Evolutionary conservation across 768 basidiomycete genomes (phyloP).

Genomic region (Asterophora parasitica): DNA sequence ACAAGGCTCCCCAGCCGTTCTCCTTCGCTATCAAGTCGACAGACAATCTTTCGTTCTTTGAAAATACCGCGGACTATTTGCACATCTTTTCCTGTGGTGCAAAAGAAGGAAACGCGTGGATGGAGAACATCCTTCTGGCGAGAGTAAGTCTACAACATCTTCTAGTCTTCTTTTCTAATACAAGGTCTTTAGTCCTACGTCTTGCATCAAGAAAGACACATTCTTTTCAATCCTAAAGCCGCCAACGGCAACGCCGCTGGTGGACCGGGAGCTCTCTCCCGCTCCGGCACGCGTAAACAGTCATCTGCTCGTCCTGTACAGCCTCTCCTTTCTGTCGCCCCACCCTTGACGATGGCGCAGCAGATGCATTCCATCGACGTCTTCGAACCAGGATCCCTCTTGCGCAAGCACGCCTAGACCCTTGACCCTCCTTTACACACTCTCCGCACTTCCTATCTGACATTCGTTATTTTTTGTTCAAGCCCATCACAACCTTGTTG

Average conservation of each 20-base stretch:
- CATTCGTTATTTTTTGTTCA: not conserved
- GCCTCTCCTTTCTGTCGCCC: slow-evolving; percentile 32
- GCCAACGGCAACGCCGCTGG: slow-evolving; percentile 23
- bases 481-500: slow-evolving; percentile 2
- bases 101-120: slow-evolving; percentile 71
- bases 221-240: slow-evolving; percentile 48
- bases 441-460: not conserved
- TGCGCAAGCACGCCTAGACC: slow-evolving; percentile 43
- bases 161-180: slow-evolving; percentile 9
- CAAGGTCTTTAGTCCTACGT: slow-evolving; percentile 63
- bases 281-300: slow-evolving; percentile 35
- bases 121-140: slow-evolving; percentile 76
- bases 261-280: slow-evolving; percentile 25
- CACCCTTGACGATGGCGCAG: slow-evolving; percentile 29
- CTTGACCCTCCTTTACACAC: not conserved
- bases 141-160: slow-evolving; percentile 49
- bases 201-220: slow-evolving; percentile 72
- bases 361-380: slow-evolving; percentile 32
- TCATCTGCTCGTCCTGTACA: slow-evolving; percentile 23
- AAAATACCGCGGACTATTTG: slow-evolving; percentile 82
- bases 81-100: slow-evolving; percentile 80
- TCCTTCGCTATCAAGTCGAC: slow-evolving; percentile 87
- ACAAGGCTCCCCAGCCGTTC: slow-evolving; percentile 81
- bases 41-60: slow-evolving; percentile 81
- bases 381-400: slow-evolving; percentile 75